Evolutionary conservation across 1,139 yeast genomes (phyloP), one percentile per base, ranked within the genome.

Genomic region (Pneumocystis murina): DNA sequence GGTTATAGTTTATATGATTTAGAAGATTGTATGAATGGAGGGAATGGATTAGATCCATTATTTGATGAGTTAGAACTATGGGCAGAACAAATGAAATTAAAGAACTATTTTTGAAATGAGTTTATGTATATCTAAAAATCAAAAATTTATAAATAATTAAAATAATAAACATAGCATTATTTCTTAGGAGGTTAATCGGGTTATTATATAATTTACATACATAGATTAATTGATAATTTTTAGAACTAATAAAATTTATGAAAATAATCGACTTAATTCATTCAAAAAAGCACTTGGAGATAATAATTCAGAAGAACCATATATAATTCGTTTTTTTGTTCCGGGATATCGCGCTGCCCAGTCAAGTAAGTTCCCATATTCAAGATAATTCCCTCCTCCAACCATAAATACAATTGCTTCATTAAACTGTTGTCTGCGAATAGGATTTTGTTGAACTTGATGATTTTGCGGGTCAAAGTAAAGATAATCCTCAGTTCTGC

Each of bases 351-450:
- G 67, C 30, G 64, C 64, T 12, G 85, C 85, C 94, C 96, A 91
- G 73, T 92, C 97, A 74, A 88, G 95, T 70, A 92, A 80, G 72
- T 91, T 91, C 68, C 91, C 95, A 72, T 92, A 92, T 75, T 92
- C 99, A 68, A 88, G 77, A 72, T 90, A 92, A 74, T 88, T 91
- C 61, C 97, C 98, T 41, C 98, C 98, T 28, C 98, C 99, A 66
- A 94, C 91, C 62, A 90, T 87, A 73, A 92, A 94, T 20, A 92
- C 95, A 64, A 88, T 77, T 2, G 95, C 84, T 69, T 89, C 94
- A 67, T 82, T 84, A 72, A 87, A 89, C 16, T 85, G 78, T 70
- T 86, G 90, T 72, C 96, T 83, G 69, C 97, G 82, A 24, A 48
- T 12, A 3, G 55, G 33, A 24, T 24, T 48, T 24, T 48, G 55